Evolutionary conservation across 768 basidiomycete species (phyloP), one percentile per base, ranked within the genome.

Genomic region (Daedaleopsis sinensis): DNA sequence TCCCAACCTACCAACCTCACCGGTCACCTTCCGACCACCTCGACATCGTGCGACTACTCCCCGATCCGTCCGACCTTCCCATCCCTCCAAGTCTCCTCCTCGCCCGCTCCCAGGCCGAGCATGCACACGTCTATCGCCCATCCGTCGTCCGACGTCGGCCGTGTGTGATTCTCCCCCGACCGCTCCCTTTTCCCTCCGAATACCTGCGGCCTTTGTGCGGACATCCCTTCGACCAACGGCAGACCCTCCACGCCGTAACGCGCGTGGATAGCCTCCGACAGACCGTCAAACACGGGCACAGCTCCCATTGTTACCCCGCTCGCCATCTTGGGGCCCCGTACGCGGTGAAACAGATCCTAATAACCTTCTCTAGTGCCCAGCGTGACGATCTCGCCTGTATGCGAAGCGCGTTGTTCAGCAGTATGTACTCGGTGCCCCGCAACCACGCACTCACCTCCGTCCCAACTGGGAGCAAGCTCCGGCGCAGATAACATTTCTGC

Each of bases 191-290:
- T 35, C 24, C 15, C 27, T 18, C 57, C 57, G 32, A n/a, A 48
- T 56, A 11, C n/a, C 13, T 27, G 57, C 57, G 57, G 57, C 47
- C 50, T 58, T 58, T 58, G 32, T 44, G 57, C 57, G 57, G 57
- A 3, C n/a, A 24, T 52, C 50, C 39, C 32, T 37, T 36, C 37
- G 42, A 12, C 23, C 23, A 15, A 2, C 47, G 21, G 47, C 8
- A 2, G 19, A 21, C 19, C 47, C 5, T 8, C 47, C 19, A 10
- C 23, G 11, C 47, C 46, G 18, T 10, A 21, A 49, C 47, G 27
- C 27, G 3, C 27, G 27, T 32, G 27, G 27, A 39, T 43, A 27
- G n/a, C 44, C 55, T 47, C 55, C 55, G 55, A 56, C 44, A 13
- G 16, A 23, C 53, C 42, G 53, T 36, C 23, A 32, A 32, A 32